Base-by-base conservation (phyloP, 2,329 filamentous ascomycete genomes). In the Cladosporium sp. region DNA sequence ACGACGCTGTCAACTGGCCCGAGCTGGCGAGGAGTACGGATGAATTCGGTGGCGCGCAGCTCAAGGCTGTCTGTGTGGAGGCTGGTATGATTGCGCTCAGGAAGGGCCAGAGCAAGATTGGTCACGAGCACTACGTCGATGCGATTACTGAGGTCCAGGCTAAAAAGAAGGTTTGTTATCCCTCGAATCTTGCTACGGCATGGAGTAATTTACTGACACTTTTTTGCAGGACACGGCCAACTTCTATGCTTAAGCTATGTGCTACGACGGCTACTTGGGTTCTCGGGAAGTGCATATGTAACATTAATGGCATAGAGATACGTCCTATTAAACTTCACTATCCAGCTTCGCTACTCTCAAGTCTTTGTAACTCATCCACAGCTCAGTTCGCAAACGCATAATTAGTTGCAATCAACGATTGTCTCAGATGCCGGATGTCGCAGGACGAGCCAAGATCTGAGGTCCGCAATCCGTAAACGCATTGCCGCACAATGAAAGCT, bases 11-110 rank as follows among this genome's bases (percentile, higher is more conserved):
- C 67, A 98, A 98, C 79, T 98, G 93, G 91, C 81, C 85, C 55
- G 93, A 98, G 72, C 71, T 98, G 74, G 93, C 93, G 7, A 84
- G 93, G 66, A 96, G 90, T 74, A 98, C 93, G 14, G 93, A 98
- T 70, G 93, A 98, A 74, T 98, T 98, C 70, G 93, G 93, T 55
- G 93, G 93, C 69, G 93, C 93, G 56, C 92, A 95, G 83, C 76
- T 98, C 63, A 98, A 98, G 80, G 93, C 93, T 41, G 93, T 98
- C 18, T 98, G 93, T 71, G 93, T 98, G 22, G 93, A 98, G 76
- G 93, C 93, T 48, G 93, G 93, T 69, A 98, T 98, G 93, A 98
- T 98, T 74, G 93, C 93, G 28, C 77, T 98, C 67, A 83, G 93
- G 62, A 89, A 86, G 70, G 93, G 93, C 56, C 91, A 95, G 79